phyloP scores from a whole-genome alignment of 129 eudicot species.

The Kitagawia praeruptora region DNA sequence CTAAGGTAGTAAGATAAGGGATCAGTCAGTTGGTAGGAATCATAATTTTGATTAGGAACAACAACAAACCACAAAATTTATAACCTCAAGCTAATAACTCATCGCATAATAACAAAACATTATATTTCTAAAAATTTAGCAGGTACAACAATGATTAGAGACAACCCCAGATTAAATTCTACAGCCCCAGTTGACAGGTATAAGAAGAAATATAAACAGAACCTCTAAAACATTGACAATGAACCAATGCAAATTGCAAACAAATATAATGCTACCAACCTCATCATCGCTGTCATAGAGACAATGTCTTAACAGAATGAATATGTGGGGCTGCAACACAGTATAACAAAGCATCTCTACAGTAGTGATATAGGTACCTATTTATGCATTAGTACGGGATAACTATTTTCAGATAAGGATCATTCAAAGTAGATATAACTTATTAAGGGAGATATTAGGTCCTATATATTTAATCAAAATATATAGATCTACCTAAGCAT shows the following conservation, averaged over 20 bases:
- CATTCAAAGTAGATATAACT: no score
- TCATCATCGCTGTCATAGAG: conserved; percentile 89
- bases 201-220: no score
- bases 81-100: background rate
- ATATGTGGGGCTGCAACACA: conserved; percentile 84
- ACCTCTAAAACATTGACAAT: background rate
- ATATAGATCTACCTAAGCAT: no score
- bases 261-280: conserved; percentile 40
- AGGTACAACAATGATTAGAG: background rate
- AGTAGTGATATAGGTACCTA: background rate
- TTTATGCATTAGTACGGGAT: no score
- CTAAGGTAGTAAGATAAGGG: background rate
- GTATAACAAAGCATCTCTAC: conserved; percentile 1
- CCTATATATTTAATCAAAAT: no score
- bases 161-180: background rate
- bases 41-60: background rate
- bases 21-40: background rate
- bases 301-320: conserved; percentile 71
- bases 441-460: no score
- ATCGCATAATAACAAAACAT: background rate
- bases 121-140: background rate
- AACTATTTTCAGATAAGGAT: no score
- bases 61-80: background rate
- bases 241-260: background rate
- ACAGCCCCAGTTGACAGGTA: background rate